phyloP scores from a whole-genome alignment of 2,329 filamentous ascomycete species.

The Fusarium sororula region DNA sequence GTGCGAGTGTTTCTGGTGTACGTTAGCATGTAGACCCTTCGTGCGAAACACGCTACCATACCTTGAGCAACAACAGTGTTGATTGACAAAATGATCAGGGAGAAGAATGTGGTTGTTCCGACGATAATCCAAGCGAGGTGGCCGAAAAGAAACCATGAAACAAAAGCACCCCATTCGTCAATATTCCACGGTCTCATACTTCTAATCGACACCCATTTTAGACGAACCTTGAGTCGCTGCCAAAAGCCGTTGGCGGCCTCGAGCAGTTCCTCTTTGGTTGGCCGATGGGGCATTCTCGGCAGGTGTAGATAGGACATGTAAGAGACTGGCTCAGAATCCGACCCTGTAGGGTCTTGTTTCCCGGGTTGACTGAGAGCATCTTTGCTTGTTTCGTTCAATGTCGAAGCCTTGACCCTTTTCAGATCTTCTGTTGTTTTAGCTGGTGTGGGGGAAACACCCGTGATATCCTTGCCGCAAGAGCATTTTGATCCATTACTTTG shows the following conservation, averaged over 20 bases:
- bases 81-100: slow-evolving; percentile 86
- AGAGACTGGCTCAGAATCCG: slow-evolving; percentile 54
- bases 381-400: slow-evolving; percentile 17
- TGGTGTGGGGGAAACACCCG: slow-evolving; percentile 4
- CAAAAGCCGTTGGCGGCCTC: slow-evolving; percentile 93
- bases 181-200: slow-evolving; percentile 94
- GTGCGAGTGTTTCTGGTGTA: slow-evolving; percentile 81
- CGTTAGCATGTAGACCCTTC: not conserved
- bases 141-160: slow-evolving; percentile 92
- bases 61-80: slow-evolving; percentile 97
- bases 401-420: slow-evolving; percentile 19
- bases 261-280: slow-evolving; percentile 91
- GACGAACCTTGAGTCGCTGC: slow-evolving; percentile 86
- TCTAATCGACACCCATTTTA: slow-evolving; percentile 98
- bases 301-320: slow-evolving; percentile 68
- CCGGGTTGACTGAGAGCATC: slow-evolving; percentile 10
- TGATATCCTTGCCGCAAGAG: slow-evolving; percentile 38
- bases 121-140: slow-evolving; percentile 96
- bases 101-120: slow-evolving; percentile 97
- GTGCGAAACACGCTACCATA: slow-evolving; percentile 49
- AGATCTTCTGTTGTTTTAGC: slow-evolving; percentile 25
- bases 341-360: slow-evolving; percentile 13
- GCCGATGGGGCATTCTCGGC: slow-evolving; percentile 81
- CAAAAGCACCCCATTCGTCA: slow-evolving; percentile 95
- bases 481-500: slow-evolving; percentile 31